phyloP scores from a whole-genome alignment of 1,284 basidiomycete species.

The Cutaneotrichosporon spelunceum region DNA sequence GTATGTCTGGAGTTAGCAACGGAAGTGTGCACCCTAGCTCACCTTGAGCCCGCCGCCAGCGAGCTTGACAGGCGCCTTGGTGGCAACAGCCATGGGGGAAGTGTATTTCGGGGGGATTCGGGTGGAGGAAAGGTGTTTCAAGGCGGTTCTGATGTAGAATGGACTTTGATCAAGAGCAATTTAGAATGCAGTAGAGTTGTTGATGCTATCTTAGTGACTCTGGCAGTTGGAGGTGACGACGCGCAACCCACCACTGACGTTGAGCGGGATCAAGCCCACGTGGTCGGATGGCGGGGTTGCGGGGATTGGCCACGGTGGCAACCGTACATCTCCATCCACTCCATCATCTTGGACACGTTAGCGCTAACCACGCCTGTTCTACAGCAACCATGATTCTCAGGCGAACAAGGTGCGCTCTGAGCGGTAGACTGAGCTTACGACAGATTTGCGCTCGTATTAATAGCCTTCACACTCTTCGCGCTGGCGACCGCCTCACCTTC shows the following conservation, averaged over 20 bases:
- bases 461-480: conserved; percentile 22
- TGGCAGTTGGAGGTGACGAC: conserved; percentile 2
- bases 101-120: background rate
- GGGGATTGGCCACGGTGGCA: conserved; percentile 16
- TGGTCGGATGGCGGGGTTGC: conserved; percentile 7
- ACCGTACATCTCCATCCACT: background rate
- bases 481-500: background rate
- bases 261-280: conserved; percentile 7
- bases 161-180: conserved; percentile 7
- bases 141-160: background rate
- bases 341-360: background rate
- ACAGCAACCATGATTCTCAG: conserved; percentile 11
- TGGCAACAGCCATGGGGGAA: conserved; percentile 16
- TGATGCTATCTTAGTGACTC: background rate
- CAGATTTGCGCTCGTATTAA: conserved; percentile 20
- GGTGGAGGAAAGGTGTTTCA: background rate
- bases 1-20: conserved; percentile 61
- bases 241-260: conserved; percentile 13
- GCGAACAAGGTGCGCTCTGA: conserved; percentile 13
- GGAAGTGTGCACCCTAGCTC: background rate
- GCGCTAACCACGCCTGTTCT: no score
- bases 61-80: conserved; percentile 20
- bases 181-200: background rate
- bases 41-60: conserved; percentile 26
- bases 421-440: background rate